phyloP scores from a whole-genome alignment of 192 early-diverging fungal genomes.

The Entomortierella beljakovae region DNA sequence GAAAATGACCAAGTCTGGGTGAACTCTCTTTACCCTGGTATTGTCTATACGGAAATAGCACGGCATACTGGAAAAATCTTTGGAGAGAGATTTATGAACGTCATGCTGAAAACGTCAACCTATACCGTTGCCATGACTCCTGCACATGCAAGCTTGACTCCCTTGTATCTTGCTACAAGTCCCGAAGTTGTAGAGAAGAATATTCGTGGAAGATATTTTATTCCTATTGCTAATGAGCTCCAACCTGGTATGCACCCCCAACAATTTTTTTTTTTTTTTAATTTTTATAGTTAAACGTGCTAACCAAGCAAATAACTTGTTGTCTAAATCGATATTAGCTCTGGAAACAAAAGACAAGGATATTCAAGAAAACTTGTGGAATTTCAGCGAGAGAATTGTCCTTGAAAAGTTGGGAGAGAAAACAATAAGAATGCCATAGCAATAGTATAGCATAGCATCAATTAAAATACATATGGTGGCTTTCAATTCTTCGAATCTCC shows the following conservation, averaged over 20 bases:
- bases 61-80: background rate
- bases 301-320: too few relatives aligned
- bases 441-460: too few relatives aligned
- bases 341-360: too few relatives aligned
- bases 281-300: too few relatives aligned
- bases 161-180: conserved; percentile 61
- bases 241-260: conserved; percentile 21
- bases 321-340: too few relatives aligned
- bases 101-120: background rate
- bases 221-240: conserved; percentile 27
- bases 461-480: too few relatives aligned
- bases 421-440: too few relatives aligned
- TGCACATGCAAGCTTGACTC: conserved; percentile 54
- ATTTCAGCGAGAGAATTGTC: too few relatives aligned
- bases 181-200: conserved; percentile 61
- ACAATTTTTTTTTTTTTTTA: too few relatives aligned
- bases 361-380: too few relatives aligned
- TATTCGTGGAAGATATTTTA: conserved; percentile 35
- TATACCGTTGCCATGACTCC: conserved; percentile 5
- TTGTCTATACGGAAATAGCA: background rate
- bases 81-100: background rate
- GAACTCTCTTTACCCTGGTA: conserved; percentile 21
- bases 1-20: conserved; percentile 37
- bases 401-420: too few relatives aligned
- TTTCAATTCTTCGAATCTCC: too few relatives aligned